Conservation (phyloP, 2,329 filamentous ascomycete genomes). For the Ploettnerulaceae sp. region DNA sequence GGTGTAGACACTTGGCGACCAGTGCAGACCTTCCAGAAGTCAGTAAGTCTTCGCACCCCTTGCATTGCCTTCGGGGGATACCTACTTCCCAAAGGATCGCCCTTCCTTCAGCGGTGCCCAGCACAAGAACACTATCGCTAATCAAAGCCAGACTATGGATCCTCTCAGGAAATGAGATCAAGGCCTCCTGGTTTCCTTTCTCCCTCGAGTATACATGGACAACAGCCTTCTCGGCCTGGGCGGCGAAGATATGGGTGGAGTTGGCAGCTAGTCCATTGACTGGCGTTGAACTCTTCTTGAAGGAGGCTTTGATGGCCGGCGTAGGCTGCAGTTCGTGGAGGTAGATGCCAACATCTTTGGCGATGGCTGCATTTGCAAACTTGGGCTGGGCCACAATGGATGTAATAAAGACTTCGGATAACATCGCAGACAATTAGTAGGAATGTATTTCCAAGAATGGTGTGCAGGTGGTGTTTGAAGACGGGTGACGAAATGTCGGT, state of each 20-base stretch:
- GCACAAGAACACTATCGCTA: constrained; percentile 62
- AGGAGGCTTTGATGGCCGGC: constrained; percentile 66
- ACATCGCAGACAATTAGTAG: constrained; percentile 39
- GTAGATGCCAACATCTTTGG: constrained; percentile 83
- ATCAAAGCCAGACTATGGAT: constrained; percentile 74
- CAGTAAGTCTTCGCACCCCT: constrained; percentile 12
- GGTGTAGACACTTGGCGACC: constrained; percentile 72
- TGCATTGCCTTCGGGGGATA: constrained; percentile 14
- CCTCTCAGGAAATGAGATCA: constrained; percentile 81
- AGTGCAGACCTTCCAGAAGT: constrained; percentile 55
- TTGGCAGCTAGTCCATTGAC: constrained; percentile 75
- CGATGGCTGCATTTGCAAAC: constrained; percentile 56
- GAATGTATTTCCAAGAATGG: background rate
- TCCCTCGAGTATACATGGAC: constrained; percentile 86
- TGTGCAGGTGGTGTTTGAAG: background rate
- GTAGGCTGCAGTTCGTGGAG: constrained; percentile 76
- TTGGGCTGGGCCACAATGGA: constrained; percentile 53
- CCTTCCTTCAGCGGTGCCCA: constrained; percentile 81
- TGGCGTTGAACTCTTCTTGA: constrained; percentile 89
- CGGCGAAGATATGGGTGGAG: constrained; percentile 80
- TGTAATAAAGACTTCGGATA: constrained; percentile 56
- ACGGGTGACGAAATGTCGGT: background rate
- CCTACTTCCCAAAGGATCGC: constrained; percentile 89
- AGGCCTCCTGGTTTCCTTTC: constrained; percentile 81
- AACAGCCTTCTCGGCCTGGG: constrained; percentile 85